These are phyloP conservation scores for Cytospora chrysosperma DNA, from an alignment of 2,329 filamentous ascomycete genomes.

Conservation along the genomic window DNA sequence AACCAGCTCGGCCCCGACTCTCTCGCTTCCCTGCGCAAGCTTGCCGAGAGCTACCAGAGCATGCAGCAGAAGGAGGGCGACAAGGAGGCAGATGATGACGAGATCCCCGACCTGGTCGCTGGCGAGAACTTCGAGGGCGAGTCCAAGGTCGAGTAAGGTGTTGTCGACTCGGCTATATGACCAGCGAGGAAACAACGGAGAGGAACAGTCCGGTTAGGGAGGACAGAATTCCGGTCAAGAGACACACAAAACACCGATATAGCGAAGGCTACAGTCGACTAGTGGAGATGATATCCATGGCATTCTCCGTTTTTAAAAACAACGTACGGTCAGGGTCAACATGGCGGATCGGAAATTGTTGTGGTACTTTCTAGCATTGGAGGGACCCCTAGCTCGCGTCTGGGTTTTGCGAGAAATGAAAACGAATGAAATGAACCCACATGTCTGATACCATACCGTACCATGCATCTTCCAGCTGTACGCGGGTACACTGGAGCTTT, in stretches of 20 bases:
- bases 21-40: conserved; percentile 93
- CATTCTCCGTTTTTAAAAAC: conserved; percentile 22
- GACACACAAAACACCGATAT: not conserved
- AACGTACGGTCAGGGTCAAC: conserved; percentile 23
- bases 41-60: conserved; percentile 99
- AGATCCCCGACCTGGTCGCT: conserved; percentile 95
- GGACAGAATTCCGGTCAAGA: not conserved
- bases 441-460: not conserved
- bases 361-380: conserved; percentile 18
- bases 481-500: not conserved
- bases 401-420: conserved; percentile 21
- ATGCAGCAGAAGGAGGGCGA: conserved; percentile 90
- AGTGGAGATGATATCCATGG: conserved; percentile 17
- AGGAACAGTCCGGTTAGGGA: conserved; percentile 18
- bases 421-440: conserved; percentile 22
- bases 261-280: conserved; percentile 7
- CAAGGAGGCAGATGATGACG: conserved; percentile 78
- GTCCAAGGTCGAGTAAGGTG: conserved; percentile 84
- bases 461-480: not conserved
- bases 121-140: conserved; percentile 86
- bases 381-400: conserved; percentile 12
- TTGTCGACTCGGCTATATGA: conserved; percentile 12
- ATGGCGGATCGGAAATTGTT: conserved; percentile 19
- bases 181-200: conserved; percentile 13
- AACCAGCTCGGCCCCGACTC: conserved; percentile 99